phyloP scores from a whole-genome alignment of 176 grass and related monocot species.

The Thalia dealbata region DNA sequence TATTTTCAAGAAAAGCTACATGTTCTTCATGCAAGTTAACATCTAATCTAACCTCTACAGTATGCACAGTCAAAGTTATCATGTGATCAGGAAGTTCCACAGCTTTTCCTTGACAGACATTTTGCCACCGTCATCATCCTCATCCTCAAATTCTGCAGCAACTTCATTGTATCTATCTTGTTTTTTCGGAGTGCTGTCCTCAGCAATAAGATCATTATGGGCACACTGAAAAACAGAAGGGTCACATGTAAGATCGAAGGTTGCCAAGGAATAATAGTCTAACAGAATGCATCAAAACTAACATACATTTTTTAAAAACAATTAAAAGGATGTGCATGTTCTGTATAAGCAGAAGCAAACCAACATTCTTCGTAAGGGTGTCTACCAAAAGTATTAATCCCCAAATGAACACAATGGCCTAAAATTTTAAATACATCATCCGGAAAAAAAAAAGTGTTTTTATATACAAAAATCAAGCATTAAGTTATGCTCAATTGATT shows the following conservation, averaged over 20 bases:
- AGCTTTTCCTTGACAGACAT: conserved; percentile 64
- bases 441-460: too few relatives aligned
- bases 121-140: conserved; percentile 34
- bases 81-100: conserved; percentile 86
- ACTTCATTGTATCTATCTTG: conserved; percentile 24
- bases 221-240: conserved; percentile 26
- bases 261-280: neutral
- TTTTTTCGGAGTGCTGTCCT: conserved; percentile 12
- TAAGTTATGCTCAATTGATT: neutral
- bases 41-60: conserved; percentile 23
- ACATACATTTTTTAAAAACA: neutral
- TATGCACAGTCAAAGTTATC: conserved; percentile 8
- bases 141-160: conserved; percentile 34
- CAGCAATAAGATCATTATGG: conserved; percentile 27
- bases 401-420: neutral
- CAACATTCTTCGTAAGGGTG: neutral
- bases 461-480: neutral
- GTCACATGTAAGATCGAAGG: conserved; percentile 14
- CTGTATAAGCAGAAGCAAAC: neutral
- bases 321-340: neutral
- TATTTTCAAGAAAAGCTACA: neutral
- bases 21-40: conserved; percentile 1
- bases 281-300: conserved; percentile 1
- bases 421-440: neutral
- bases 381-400: neutral